phyloP scores from a whole-genome alignment of 2,329 filamentous ascomycete species.

The Apiospora pterosperma region DNA sequence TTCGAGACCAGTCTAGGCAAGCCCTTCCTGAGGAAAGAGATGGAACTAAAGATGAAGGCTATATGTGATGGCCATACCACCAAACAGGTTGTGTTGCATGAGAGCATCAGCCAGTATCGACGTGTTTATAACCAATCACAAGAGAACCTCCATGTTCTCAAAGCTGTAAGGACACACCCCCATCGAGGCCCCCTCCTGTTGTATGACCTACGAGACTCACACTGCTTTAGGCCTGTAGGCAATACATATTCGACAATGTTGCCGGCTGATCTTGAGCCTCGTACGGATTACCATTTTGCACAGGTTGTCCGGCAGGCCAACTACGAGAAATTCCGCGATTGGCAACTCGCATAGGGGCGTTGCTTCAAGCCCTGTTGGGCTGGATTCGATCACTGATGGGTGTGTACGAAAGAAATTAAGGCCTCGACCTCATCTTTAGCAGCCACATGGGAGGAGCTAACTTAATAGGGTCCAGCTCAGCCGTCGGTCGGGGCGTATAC shows the following conservation, averaged over 20 bases:
- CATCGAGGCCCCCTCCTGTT: background rate
- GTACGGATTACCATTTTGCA: background rate
- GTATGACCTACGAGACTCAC: conserved; percentile 9
- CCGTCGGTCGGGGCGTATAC: background rate
- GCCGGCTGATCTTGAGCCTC: conserved; percentile 1
- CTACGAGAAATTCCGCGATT: background rate
- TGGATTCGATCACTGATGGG: background rate
- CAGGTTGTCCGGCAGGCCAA: background rate
- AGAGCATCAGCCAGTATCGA: conserved; percentile 84
- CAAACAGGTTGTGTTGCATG: conserved; percentile 69
- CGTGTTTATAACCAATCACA: conserved; percentile 81
- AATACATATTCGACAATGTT: conserved; percentile 46
- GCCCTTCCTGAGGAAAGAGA: conserved; percentile 94
- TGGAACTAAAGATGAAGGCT: conserved; percentile 95
- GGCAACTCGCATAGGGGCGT: background rate
- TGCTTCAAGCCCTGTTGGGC: background rate
- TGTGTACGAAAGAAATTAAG: background rate
- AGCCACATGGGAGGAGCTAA: background rate
- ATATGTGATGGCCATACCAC: conserved; percentile 87
- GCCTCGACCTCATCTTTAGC: background rate
- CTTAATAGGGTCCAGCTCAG: background rate
- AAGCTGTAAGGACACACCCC: conserved; percentile 47
- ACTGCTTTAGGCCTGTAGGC: conserved; percentile 46
- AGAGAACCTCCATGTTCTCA: conserved; percentile 67
- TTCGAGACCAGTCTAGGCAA: conserved; percentile 92